Percentiles rank a stretch among this genome's conserved stretches.
These are phyloP conservation scores for Penicillium expansum DNA, from an alignment of 2,329 filamentous ascomycete species.

Conservation along the genomic window DNA sequence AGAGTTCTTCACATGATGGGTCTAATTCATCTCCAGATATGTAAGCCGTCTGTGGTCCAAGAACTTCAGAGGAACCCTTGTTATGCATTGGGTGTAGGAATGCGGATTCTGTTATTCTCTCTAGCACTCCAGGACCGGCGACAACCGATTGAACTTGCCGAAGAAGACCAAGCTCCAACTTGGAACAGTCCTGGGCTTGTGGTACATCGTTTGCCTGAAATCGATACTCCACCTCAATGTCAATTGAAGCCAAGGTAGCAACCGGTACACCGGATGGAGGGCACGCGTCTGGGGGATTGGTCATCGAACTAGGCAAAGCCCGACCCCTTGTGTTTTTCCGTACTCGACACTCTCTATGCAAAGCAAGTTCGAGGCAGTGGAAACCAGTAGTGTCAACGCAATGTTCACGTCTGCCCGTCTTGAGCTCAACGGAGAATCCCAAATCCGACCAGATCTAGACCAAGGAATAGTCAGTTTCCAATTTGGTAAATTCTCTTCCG, in stretches of 20 bases:
- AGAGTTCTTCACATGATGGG: constrained; percentile 2
- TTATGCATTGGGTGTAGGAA: not conserved
- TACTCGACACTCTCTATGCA: constrained; percentile 13
- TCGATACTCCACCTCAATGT: constrained; percentile 20
- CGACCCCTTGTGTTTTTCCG: not conserved
- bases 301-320: constrained; percentile 20
- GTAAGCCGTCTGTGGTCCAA: not conserved
- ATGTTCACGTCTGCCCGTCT: constrained; percentile 12
- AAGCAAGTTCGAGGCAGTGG: constrained; percentile 22
- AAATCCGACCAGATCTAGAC: constrained; percentile 34
- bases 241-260: constrained; percentile 22
- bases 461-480: not conserved
- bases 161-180: not conserved
- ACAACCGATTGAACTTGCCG: not conserved
- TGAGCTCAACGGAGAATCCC: constrained; percentile 25
- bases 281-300: constrained; percentile 12
- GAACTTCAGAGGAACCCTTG: not conserved
- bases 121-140: not conserved
- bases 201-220: not conserved
- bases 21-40: not conserved
- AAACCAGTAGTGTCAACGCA: not conserved
- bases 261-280: constrained; percentile 18
- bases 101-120: not conserved
- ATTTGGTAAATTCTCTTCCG: not conserved
- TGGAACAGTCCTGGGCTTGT: no score